Conservation (phyloP, 768 basidiomycete species). For the Asterophora parasitica region DNA sequence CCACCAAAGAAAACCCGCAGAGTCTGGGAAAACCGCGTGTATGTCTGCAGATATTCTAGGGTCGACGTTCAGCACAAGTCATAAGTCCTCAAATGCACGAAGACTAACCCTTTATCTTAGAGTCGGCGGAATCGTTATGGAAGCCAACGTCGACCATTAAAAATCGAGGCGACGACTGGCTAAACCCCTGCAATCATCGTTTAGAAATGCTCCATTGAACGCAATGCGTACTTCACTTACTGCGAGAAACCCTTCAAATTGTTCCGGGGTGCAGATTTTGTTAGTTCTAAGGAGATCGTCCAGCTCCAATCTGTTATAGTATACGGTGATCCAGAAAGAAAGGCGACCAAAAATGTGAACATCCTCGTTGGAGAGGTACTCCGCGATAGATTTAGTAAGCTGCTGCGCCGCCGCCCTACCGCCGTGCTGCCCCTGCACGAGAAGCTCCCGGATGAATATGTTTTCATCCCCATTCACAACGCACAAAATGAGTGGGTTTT, state of each 20-base stretch:
- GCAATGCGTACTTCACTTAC: slow-evolving; percentile 23
- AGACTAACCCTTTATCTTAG: slow-evolving; percentile 63
- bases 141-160: slow-evolving; percentile 64
- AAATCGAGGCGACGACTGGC: slow-evolving; percentile 70
- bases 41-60: slow-evolving; percentile 68
- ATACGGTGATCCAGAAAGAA: slow-evolving; percentile 74
- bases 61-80: neutral
- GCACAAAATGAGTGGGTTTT: slow-evolving; percentile 67
- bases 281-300: slow-evolving; percentile 45
- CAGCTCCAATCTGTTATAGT: slow-evolving; percentile 59
- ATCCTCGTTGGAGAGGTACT: slow-evolving; percentile 59
- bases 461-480: slow-evolving; percentile 71
- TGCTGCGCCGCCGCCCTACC: slow-evolving; percentile 60
- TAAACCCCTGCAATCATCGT: slow-evolving; percentile 48
- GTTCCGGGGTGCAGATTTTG: slow-evolving; percentile 56
- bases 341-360: slow-evolving; percentile 57
- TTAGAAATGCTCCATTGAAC: neutral
- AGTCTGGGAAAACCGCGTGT: slow-evolving; percentile 68
- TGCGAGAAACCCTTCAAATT: slow-evolving; percentile 64
- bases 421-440: slow-evolving; percentile 61
- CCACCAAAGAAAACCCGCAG: slow-evolving; percentile 70
- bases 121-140: slow-evolving; percentile 54
- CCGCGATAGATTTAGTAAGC: slow-evolving; percentile 65
- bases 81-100: neutral
- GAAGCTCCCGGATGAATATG: slow-evolving; percentile 55